Percentiles rank a stretch among this genome's conserved stretches.
phyloP scores from a whole-genome alignment of 176 grass and related monocot genomes.

The Cenchrus americanus region DNA sequence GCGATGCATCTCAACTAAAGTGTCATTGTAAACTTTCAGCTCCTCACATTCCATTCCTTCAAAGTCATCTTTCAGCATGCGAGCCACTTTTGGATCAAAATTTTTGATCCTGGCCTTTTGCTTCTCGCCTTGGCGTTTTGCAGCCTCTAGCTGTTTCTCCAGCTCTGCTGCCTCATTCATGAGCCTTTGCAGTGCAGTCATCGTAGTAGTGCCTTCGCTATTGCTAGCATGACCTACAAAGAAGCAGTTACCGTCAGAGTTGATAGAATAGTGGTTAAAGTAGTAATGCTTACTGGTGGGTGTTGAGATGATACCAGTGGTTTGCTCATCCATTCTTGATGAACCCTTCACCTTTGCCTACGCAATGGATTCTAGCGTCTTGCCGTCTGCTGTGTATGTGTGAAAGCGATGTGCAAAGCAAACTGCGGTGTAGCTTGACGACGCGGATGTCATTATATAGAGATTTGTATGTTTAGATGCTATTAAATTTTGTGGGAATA shows the following conservation, averaged over 20 bases:
- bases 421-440: neutral
- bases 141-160: neutral
- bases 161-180: neutral
- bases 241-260: neutral
- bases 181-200: neutral
- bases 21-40: neutral
- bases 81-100: neutral
- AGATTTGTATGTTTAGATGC: neutral
- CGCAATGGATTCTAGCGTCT: neutral
- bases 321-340: slow-evolving; percentile 4
- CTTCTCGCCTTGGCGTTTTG: neutral
- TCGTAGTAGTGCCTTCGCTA: neutral
- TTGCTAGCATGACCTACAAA: slow-evolving; percentile 20
- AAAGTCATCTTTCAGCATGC: neutral
- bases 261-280: slow-evolving; percentile 18
- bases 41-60: slow-evolving; percentile 1
- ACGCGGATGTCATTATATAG: slow-evolving; percentile 8
- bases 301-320: neutral
- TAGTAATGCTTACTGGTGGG: neutral
- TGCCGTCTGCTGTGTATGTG: neutral
- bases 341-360: neutral
- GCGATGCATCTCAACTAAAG: neutral
- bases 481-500: neutral
- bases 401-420: neutral
- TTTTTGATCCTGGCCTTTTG: neutral